These are phyloP conservation scores for Brettanomyces nanus DNA, from an alignment of 805 yeast species.

Conservation along the genomic window DNA sequence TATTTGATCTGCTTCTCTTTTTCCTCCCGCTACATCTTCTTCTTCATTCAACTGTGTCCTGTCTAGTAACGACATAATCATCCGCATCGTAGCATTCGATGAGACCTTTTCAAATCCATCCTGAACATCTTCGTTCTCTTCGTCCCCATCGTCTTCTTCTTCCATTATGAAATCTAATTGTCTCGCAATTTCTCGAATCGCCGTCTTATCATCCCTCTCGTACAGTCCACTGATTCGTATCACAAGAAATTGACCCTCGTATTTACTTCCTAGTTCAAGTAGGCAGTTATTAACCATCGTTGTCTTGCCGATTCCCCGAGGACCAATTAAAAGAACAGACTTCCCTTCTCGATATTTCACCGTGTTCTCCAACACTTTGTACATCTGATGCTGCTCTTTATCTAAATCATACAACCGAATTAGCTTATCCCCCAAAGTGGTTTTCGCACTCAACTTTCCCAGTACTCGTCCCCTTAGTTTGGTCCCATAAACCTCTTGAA, in stretches of 20 bases:
- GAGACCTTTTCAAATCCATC: conserved; percentile 40
- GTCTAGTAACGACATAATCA: conserved; percentile 46
- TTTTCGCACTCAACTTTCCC: conserved; percentile 14
- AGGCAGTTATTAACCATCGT: conserved; percentile 53
- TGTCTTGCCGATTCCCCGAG: conserved; percentile 72
- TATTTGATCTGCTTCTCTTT: conserved; percentile 14
- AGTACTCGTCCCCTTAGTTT: conserved; percentile 6
- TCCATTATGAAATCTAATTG: conserved; percentile 51
- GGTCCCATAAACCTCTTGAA: background rate
- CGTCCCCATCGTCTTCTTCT: conserved; percentile 11
- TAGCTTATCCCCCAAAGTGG: conserved; percentile 8
- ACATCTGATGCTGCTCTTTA: conserved; percentile 41
- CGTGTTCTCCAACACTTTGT: conserved; percentile 53
- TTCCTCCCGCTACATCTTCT: conserved; percentile 12
- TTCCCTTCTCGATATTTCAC: conserved; percentile 67
- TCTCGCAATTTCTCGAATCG: conserved; percentile 77
- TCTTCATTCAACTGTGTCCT: conserved; percentile 18
- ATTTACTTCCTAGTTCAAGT: conserved; percentile 30
- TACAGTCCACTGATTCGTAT: conserved; percentile 62
- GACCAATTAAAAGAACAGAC: conserved; percentile 74
- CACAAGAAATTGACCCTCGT: conserved; percentile 47
- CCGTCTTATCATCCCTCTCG: conserved; percentile 68
- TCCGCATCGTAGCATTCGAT: conserved; percentile 52
- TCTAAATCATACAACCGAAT: conserved; percentile 28
- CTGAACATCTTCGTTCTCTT: conserved; percentile 11